Evolutionary conservation across 1,284 basidiomycete species (phyloP), one percentile per base, ranked within the genome.

Genomic region (Ustilago cynodontis): DNA sequence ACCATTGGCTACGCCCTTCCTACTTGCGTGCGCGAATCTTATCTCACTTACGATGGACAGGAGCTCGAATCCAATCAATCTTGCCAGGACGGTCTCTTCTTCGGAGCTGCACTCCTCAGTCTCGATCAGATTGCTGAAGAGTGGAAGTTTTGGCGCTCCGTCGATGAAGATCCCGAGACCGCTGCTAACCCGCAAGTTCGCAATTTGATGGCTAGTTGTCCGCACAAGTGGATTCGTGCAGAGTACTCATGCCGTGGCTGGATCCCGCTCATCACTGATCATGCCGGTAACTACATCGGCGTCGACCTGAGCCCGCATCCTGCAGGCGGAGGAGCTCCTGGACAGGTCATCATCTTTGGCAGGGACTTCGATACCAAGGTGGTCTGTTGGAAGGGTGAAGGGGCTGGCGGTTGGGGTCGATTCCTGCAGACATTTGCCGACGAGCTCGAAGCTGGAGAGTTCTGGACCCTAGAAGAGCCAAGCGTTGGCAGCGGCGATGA

Each of bases 301-400:
- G 90, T 99, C 55, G 96, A 99, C 86, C 89, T 99, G 69, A 94
- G 92, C 86, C 96, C 96, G 6, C 86, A 85, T n/a, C 80, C 82
- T 1, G 62, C 65, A 22, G 79, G 81, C 29, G 71, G 77, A 39
- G 96, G 95, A 53, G 86, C 90, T 2, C 88, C 90, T 56, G 97
- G 96, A 4, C 96, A 99, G 86, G 95, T 98, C 57, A 98, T 99
- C 73, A 91, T 98, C 54, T 99, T 98, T 86, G 96, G 96, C 14
- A 90, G 96, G 59, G 96, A 99, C 85, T 98, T 99, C 87, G 96
- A 99, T 86, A 93, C 94, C 26, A 99, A 99, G 86, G 93, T 98
- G 45, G 96, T 98, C 35, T 88, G 98, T 57, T 87, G 85, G 82
- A 77, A 82, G 29, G 86, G 85, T 9, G 95, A 98, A 73, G 95